Base-by-base conservation (phyloP, 805 yeast genomes). In the Candida andamanensis region DNA sequence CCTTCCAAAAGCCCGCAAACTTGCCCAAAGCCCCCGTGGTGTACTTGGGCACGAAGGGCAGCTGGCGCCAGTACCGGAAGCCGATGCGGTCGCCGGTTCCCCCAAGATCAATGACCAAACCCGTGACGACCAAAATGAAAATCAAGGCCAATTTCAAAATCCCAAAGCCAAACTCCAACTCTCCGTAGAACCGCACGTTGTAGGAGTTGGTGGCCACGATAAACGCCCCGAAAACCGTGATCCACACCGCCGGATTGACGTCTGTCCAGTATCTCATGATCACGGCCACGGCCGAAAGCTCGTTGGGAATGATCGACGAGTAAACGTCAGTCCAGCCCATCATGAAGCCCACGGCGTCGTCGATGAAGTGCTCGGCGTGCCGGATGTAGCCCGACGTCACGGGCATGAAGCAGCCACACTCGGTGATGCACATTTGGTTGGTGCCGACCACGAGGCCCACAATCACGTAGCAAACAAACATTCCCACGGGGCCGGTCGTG, bases 381-480 rank as follows among this genome's bases (percentile, higher is more conserved):
- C 58, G 49, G 16, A 61, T 47, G 32, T 55, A 46, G 15, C 63
- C 62, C 26, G 58, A 52, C 8, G 68, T 54, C 2, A 52, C 54
- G 1, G 71, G 69, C 54, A 60, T 52, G 14, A 63, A 50, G 32
- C 60, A 45, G 2, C 62, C 51, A 26, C 52, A 44, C 46, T 65
- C 69, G 13, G 68, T 59, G 18, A 65, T 60, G 19, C 61, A 54
- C 38, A 67, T 44, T 33, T 68, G 63, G 35, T 59, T 62, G 22
- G 60, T 33, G 28, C 69, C 69, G 11, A 53, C 57, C 11, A 50
- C 60, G 6, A 47, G 37, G 15, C 78, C 80, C 37, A 75, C 64
- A 33, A 75, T 49, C 6, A 60, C 40, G 41, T 68, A 76, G 29
- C 73, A 66, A 26, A 76, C 55, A 26, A 76, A 52, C 46, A 75